phyloP scores from a whole-genome alignment of 148 eudicot species.

The Fagopyrum tataricum region DNA sequence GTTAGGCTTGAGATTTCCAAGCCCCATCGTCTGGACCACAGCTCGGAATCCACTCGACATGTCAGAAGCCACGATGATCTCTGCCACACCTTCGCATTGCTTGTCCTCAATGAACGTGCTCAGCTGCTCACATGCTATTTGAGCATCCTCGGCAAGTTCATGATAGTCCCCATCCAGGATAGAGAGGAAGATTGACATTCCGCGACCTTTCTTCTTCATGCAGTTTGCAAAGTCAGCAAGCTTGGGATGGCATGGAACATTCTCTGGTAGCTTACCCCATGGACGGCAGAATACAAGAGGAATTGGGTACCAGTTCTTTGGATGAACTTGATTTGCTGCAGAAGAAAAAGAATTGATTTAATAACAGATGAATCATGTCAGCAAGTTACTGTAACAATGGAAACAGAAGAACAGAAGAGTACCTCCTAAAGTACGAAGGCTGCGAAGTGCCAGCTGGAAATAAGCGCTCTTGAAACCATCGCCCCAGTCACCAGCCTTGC shows the following conservation, averaged over 20 bases:
- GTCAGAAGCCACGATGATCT: slow-evolving; percentile 84
- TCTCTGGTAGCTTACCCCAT: slow-evolving; percentile 98
- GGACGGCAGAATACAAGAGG: slow-evolving; percentile 97
- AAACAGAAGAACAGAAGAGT: neutral
- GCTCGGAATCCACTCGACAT: slow-evolving; percentile 93
- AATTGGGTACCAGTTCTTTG: slow-evolving; percentile 99
- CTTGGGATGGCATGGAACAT: slow-evolving; percentile 97
- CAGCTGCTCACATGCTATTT: slow-evolving; percentile 68
- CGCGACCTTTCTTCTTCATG: slow-evolving; percentile 98
- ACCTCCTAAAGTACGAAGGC: slow-evolving; percentile 97
- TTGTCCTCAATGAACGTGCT: slow-evolving; percentile 85
- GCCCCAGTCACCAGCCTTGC: slow-evolving; percentile 99
- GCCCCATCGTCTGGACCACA: slow-evolving; percentile 96
- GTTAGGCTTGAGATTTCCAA: slow-evolving; percentile 94
- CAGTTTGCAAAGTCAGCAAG: slow-evolving; percentile 98
- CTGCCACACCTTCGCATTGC: slow-evolving; percentile 95
- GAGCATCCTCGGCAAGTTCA: slow-evolving; percentile 91
- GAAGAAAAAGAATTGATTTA: neutral
- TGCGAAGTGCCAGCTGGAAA: slow-evolving; percentile 98
- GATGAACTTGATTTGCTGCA: slow-evolving; percentile 93
- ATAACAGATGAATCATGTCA: neutral
- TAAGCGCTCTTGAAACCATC: slow-evolving; percentile 99
- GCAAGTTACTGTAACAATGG: too few species aligned
- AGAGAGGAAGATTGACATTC: slow-evolving; percentile 90
- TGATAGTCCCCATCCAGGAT: slow-evolving; percentile 90